Evolutionary conservation across 2,329 filamentous ascomycete species (phyloP), one percentile per base, ranked within the genome.

Genomic region (Chalaropsis thielavioides): DNA sequence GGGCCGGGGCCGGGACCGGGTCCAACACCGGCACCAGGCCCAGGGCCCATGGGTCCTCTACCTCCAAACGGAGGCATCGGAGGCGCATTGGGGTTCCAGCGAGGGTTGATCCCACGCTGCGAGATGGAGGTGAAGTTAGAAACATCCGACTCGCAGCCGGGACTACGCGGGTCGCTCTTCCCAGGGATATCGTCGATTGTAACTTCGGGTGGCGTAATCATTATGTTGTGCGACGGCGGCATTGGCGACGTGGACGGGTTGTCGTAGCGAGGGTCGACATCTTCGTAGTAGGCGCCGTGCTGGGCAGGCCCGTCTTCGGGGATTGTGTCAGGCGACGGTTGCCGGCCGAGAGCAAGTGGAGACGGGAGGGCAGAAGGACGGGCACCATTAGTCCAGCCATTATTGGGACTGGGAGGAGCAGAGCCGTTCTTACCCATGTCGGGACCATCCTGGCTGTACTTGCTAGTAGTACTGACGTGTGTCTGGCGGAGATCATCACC

Each of bases 41-140:
- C 35, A 38, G 35, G 35, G 7, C 62, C 49, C 35, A 17, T 31
- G 19, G 51, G 62, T 24, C 46, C 22, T 43, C 31, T 17, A 11
- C 59, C 49, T 8, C 58, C 62, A 60, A 62, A 64, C 13, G 41
- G 62, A 63, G 75, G 76, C 69, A 76, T 73, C 44, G 78, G 73
- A 17, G 76, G 73, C 15, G 75, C 74, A 56, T 80, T 77, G 1
- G 82, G 83, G 68, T 88, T 83, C 92, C 92, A 96, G 67, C 86
- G 85, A 6, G 92, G 92, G 73, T 96, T 96, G 64, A 96, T 78
- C 0, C 89, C 88, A 41, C 92, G 83, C 74, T 96, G 91, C 0
- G 88, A 92, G 58, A 97, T 87, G 11, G 89, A 94, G 1, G 92
- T 96, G 75, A 96, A 96, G 70, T 88, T 89, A 58, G 86, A 92